phyloP scores from a whole-genome alignment of 1,284 basidiomycete species.

The Laetiporus sulphureus region DNA sequence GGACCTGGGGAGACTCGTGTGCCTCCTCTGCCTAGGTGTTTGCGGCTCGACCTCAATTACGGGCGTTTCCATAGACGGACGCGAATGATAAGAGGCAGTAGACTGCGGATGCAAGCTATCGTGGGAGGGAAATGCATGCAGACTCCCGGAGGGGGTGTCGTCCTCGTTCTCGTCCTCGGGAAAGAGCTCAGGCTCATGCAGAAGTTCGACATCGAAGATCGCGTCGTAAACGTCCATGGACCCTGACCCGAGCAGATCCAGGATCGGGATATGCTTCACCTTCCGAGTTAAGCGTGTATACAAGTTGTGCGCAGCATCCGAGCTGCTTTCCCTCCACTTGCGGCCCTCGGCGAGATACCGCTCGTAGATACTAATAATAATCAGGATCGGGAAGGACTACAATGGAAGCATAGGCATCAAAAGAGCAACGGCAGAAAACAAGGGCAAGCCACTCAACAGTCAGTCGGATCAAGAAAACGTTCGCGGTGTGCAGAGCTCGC shows the following conservation, averaged over 20 bases:
- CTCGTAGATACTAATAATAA: conserved; percentile 79
- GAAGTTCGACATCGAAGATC: conserved; percentile 65
- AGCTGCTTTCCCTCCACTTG: conserved; percentile 42
- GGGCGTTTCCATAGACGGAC: conserved; percentile 2
- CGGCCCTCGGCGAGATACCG: conserved; percentile 52
- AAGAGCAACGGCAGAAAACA: not conserved
- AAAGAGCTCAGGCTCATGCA: conserved; percentile 33
- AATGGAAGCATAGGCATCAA: conserved; percentile 1
- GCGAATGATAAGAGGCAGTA: conserved; percentile 4
- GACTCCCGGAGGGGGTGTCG: conserved; percentile 22
- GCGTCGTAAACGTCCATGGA: conserved; percentile 64
- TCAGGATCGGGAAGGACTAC: conserved; percentile 72
- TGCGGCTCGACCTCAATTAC: conserved; percentile 6
- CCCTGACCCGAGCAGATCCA: conserved; percentile 65
- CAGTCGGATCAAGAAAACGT: conserved; percentile 78
- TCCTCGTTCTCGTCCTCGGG: conserved; percentile 46
- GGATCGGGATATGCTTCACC: conserved; percentile 63
- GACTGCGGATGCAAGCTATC: conserved; percentile 28
- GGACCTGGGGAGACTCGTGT: conserved; percentile 10
- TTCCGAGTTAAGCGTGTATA: conserved; percentile 62
- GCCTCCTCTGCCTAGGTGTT: conserved; percentile 3
- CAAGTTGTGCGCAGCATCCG: conserved; percentile 44
- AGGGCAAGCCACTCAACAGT: conserved; percentile 37
- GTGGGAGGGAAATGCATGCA: conserved; percentile 36
- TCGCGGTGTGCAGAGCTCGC: conserved; percentile 67